phyloP scores from a whole-genome alignment of 768 basidiomycete species.

The Brasilioporus rufonigricans region DNA sequence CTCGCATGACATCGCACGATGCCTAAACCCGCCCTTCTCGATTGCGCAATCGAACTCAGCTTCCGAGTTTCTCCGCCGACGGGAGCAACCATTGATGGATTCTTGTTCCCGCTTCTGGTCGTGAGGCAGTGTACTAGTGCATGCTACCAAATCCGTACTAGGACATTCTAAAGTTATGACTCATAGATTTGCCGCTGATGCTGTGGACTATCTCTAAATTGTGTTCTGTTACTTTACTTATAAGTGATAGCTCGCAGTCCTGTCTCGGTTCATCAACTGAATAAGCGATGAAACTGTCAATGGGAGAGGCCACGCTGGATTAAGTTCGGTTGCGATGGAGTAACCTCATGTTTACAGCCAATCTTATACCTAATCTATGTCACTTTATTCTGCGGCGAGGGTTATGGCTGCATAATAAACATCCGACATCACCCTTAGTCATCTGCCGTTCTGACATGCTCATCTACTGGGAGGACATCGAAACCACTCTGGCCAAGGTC shows the following conservation, averaged over 20 bases:
- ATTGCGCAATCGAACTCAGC: not conserved
- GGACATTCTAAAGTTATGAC: slow-evolving; percentile 1
- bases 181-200: not conserved
- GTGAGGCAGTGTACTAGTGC: not conserved
- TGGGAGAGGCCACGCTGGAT: not conserved
- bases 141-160: not conserved
- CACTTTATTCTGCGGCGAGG: not conserved
- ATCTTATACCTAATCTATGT: not conserved
- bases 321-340: not conserved
- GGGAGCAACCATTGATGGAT: not conserved
- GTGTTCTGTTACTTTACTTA: not conserved
- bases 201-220: not conserved
- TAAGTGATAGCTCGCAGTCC: slow-evolving; percentile 3
- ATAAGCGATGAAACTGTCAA: too few relatives aligned
- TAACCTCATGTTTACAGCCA: not conserved
- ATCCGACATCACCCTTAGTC: slow-evolving; percentile 3
- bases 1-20: not conserved
- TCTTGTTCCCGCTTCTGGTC: slow-evolving; percentile 3
- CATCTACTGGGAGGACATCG: slow-evolving; percentile 68
- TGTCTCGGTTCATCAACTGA: slow-evolving; percentile 9
- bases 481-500: slow-evolving; percentile 82
- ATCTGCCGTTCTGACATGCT: slow-evolving; percentile 24
- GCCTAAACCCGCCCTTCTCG: not conserved
- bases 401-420: not conserved
- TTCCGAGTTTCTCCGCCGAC: slow-evolving; percentile 15